These are phyloP conservation scores for Cyclocybe cylindracea DNA, from an alignment of 768 basidiomycete species.

Conservation along the genomic window DNA sequence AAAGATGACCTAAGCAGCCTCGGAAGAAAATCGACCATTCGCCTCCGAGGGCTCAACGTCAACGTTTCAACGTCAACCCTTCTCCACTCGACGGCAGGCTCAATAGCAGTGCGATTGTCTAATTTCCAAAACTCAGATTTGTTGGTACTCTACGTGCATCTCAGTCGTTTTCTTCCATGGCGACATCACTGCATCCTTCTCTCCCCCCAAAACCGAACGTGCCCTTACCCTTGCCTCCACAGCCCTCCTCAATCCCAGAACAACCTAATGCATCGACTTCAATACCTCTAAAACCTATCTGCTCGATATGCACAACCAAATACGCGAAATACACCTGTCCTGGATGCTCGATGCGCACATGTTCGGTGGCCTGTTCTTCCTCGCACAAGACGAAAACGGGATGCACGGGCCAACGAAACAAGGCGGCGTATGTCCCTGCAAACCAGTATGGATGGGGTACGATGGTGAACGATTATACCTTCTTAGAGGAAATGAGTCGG, in stretches of 20 bases:
- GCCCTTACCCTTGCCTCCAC: background rate
- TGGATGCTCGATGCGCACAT: constrained; percentile 68
- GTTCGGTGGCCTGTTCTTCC: constrained; percentile 68
- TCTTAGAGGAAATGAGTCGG: constrained; percentile 80
- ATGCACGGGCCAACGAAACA: constrained; percentile 76
- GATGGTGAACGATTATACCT: constrained; percentile 89
- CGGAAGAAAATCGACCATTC: no score
- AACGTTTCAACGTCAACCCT: no score
- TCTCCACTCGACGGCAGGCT: no score
- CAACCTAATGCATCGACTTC: constrained; percentile 17
- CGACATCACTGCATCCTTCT: constrained; percentile 11
- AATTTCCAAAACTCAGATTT: no score
- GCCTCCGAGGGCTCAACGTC: no score
- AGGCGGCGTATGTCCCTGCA: constrained; percentile 74
- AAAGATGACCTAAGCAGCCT: no score
- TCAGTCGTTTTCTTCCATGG: background rate
- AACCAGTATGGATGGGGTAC: constrained; percentile 82
- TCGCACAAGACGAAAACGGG: constrained; percentile 62
- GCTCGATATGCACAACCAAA: constrained; percentile 48
- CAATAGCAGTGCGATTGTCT: no score
- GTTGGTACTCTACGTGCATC: no score
- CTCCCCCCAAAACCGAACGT: constrained; percentile 15
- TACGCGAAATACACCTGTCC: constrained; percentile 78
- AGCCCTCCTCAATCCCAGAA: background rate
- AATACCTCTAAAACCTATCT: constrained; percentile 31